Conservation (phyloP, 2,329 filamentous ascomycete genomes). For the Zymoseptoria ardabiliae region DNA sequence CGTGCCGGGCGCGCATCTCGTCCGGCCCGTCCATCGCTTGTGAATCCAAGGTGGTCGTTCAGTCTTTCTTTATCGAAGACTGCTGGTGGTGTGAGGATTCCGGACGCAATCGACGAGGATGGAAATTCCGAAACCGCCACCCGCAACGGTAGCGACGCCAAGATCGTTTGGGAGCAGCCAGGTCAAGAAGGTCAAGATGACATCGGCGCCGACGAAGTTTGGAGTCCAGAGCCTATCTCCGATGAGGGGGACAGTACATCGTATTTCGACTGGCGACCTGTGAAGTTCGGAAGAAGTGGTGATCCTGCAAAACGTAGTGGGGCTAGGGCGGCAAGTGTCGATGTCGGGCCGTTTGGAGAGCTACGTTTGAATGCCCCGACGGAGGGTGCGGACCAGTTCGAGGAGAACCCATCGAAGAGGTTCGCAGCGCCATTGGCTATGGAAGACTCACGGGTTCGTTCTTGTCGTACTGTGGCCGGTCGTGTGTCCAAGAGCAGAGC, state of each 20-base stretch:
- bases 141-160: neutral
- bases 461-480: too few relatives aligned
- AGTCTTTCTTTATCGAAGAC: neutral
- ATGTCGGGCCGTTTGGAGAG: neutral
- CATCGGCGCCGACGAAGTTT: neutral
- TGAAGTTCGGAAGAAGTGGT: neutral
- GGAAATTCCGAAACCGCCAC: neutral
- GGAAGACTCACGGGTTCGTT: too few relatives aligned
- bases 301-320: neutral
- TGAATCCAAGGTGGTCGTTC: neutral
- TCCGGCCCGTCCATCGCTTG: neutral
- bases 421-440: too few relatives aligned
- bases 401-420: too few relatives aligned
- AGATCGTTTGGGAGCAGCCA: neutral
- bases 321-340: neutral
- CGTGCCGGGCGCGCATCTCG: too few relatives aligned
- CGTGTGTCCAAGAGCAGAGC: too few relatives aligned
- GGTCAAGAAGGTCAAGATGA: neutral
- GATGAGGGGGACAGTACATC: neutral
- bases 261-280: neutral
- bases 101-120: neutral
- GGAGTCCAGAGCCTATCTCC: neutral
- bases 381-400: too few relatives aligned
- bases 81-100: neutral
- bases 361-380: neutral